Evolutionary conservation across 441 rosid genomes (phyloP).

Genomic region (Erodium texanum): DNA sequence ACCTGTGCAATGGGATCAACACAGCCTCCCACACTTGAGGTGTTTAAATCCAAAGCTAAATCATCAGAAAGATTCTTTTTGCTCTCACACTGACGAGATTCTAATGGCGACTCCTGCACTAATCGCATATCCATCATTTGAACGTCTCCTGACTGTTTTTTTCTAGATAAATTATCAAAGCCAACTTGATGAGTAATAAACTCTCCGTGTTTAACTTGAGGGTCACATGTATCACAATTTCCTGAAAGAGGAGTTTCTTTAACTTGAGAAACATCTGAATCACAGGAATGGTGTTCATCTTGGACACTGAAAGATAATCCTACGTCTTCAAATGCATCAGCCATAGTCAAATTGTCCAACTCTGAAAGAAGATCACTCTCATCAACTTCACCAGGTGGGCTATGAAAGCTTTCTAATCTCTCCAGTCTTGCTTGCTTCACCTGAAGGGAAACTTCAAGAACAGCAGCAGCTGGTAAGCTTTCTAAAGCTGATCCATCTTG

Average conservation of each 20-base stretch:
- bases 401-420: slow-evolving; percentile 20
- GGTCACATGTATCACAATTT: slow-evolving; percentile 16
- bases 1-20: slow-evolving; percentile 29
- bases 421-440: slow-evolving; percentile 55
- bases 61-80: slow-evolving; percentile 10
- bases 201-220: slow-evolving; percentile 16
- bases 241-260: slow-evolving; percentile 36
- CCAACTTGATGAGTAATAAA: slow-evolving; percentile 11
- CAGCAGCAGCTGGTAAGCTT: slow-evolving; percentile 28
- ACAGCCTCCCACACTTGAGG: slow-evolving; percentile 11
- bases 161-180: not conserved
- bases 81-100: not conserved
- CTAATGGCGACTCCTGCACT: slow-evolving; percentile 8
- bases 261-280: slow-evolving; percentile 35
- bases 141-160: slow-evolving; percentile 4
- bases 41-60: slow-evolving; percentile 16
- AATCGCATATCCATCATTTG: slow-evolving; percentile 1
- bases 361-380: slow-evolving; percentile 32
- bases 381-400: slow-evolving; percentile 22
- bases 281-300: slow-evolving; percentile 20
- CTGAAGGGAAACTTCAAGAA: slow-evolving; percentile 54
- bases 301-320: slow-evolving; percentile 29
- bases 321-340: slow-evolving; percentile 45
- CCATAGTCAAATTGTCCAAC: slow-evolving; percentile 38
- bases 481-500: slow-evolving; percentile 27